Conservation (phyloP, 2,329 filamentous ascomycete genomes). For the Venturia nashicola region DNA sequence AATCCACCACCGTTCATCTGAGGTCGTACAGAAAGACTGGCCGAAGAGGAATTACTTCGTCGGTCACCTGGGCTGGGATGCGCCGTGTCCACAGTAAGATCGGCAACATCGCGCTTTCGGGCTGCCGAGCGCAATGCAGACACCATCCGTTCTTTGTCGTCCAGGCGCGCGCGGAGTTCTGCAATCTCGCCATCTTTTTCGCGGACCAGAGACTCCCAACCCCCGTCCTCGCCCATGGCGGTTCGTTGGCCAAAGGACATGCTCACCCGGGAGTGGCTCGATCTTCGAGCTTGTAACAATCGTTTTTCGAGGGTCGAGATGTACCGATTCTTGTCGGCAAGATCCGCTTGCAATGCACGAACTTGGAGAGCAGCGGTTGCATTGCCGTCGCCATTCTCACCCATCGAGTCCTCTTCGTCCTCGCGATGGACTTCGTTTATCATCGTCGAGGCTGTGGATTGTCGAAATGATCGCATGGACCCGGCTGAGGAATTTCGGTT, state of each 20-base stretch:
- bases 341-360: constrained; percentile 81
- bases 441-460: constrained; percentile 1
- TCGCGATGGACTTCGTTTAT: constrained; percentile 23
- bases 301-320: constrained; percentile 89
- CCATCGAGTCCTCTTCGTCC: constrained; percentile 40
- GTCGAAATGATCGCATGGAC: constrained; percentile 16
- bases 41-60: constrained; percentile 1
- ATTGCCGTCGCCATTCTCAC: constrained; percentile 75
- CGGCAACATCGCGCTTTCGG: constrained; percentile 72
- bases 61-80: neutral
- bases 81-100: constrained; percentile 31
- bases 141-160: constrained; percentile 94
- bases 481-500: constrained; percentile 13
- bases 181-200: constrained; percentile 92
- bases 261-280: constrained; percentile 80
- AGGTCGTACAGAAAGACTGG: constrained; percentile 1
- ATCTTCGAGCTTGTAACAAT: constrained; percentile 75
- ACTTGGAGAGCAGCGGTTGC: constrained; percentile 79
- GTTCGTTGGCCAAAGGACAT: constrained; percentile 56
- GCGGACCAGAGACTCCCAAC: constrained; percentile 57
- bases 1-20: neutral
- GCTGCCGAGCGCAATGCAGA: constrained; percentile 73
- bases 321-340: constrained; percentile 94
- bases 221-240: constrained; percentile 60
- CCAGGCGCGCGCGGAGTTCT: constrained; percentile 75